Base-by-base conservation (phyloP, 805 yeast genomes). In the Wickerhamomyces canadensis region DNA sequence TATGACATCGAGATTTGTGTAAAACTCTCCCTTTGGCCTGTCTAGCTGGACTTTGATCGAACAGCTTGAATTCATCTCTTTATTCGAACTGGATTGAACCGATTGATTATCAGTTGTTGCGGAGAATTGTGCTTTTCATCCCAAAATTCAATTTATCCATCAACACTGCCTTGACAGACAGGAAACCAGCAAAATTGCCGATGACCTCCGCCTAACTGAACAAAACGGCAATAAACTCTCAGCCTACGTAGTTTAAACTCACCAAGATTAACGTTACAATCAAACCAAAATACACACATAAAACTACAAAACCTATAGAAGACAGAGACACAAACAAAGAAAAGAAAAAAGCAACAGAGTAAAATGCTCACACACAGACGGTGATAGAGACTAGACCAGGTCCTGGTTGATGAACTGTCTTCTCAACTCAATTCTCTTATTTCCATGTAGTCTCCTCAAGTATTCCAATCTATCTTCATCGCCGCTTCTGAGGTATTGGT, bases 401-500 rank as follows among this genome's bases (percentile, higher is more conserved):
- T 62, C 62, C 37, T 60, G 62, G 21, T 58, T 61, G 13, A 64
- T 58, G 44, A 68, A 67, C 16, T 57, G 54, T 42, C 48, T 65
- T 49, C 73, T 64, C 56, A 67, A 52, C 18, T 61, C 68, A 37
- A 67, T 58, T 52, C 71, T 60, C 31, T 59, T 65, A 14, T 48
- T 39, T 28, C 71, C 71, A 44, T 68, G 73, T 37, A 66, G 56
- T 38, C 55, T 57, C 16, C 50, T 53, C 39, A 68, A 41, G 29
- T 49, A 43, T 22, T 57, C 58, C 35, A 64, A 29, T 27, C 62
- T 63, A 4, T 60, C 64, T n/a, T 52, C 58, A 28, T 56, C 58
- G 18, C 53, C 57, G 19, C 55, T 41, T 35, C 54, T 60, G 36
- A 68, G 45, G 43, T 57, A 54, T 14, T 51, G 60, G 43, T 68